Evolutionary conservation across 1,284 basidiomycete species (phyloP).

Genomic region (Clitocybe nebularis): DNA sequence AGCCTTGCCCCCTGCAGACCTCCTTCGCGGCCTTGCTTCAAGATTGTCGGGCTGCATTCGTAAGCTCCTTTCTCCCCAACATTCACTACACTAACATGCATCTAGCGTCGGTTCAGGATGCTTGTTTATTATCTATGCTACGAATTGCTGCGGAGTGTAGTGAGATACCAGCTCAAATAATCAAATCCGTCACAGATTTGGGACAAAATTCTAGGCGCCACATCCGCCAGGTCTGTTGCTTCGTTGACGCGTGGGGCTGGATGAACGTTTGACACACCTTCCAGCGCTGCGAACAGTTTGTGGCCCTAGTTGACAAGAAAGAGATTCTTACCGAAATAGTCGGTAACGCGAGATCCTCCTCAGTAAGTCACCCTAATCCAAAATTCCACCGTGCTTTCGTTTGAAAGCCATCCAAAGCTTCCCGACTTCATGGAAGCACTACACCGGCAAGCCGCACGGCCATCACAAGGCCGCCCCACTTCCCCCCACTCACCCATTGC

Average conservation of each 20-base stretch:
- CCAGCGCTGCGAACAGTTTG: conserved; percentile 68
- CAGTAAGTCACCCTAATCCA: conserved; percentile 34
- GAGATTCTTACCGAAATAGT: conserved; percentile 42
- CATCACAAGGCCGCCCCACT: conserved; percentile 15
- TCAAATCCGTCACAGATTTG: conserved; percentile 38
- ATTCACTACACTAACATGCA: conserved; percentile 2
- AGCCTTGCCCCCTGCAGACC: conserved; percentile 43
- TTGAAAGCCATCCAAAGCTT: conserved; percentile 40
- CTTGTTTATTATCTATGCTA: conserved; percentile 64
- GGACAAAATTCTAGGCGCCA: conserved; percentile 42
- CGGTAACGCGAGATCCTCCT: conserved; percentile 40
- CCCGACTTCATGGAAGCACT: conserved; percentile 63
- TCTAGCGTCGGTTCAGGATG: conserved; percentile 66
- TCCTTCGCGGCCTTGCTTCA: conserved; percentile 48
- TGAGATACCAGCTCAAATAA: conserved; percentile 43
- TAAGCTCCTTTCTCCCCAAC: conserved; percentile 29
- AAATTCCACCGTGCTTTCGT: background rate
- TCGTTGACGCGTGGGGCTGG: background rate
- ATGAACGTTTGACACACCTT: conserved; percentile 9
- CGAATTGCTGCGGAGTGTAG: conserved; percentile 57
- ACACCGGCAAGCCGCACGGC: conserved; percentile 23
- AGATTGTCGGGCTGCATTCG: conserved; percentile 44
- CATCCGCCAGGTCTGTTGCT: conserved; percentile 48
- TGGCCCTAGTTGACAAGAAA: conserved; percentile 41
- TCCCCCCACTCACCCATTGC: conserved; percentile 19